Base-by-base conservation (phyloP, 2,329 filamentous ascomycete species). In the Talaromyces islandicus region DNA sequence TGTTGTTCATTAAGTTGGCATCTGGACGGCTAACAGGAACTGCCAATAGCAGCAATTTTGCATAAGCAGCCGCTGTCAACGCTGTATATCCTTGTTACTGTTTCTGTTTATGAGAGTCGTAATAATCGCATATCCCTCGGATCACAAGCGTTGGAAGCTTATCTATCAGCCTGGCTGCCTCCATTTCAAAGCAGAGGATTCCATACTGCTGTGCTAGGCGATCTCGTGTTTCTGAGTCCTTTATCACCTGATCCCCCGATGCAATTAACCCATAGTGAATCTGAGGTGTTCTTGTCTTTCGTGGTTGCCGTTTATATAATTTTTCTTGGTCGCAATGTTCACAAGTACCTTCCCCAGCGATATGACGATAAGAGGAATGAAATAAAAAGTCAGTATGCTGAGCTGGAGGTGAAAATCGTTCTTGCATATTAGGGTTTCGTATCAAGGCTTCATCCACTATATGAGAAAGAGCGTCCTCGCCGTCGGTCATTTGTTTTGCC, bases 51-150 rank as follows among this genome's bases (percentile, higher is more conserved):
- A 59, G 27, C 14, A 51, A 7, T 38, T 65, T 66, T 17, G 64
- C 51, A 38, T 62, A 68, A 4, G 69, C 70, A 7, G 70, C 71
- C 12, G 66, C 73, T 4, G 60, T 66, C 4, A 62, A 66, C 1
- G 66, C 72, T 0, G 74, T 71, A 58, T 73, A 75, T 0, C 53
- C 46, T 27, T 75, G 71, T 73, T 72, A 77, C 4, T 38, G 30
- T 19, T 76, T 70, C 27, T 70, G 70, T 61, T 75, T 75, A 51
- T 75, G 0, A 64, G 68, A 59, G 76, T 75, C 7, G 71, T 65
- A 48, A 76, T 77, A 72, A 24, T 70, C 52, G 25, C 58, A 77
- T 0, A 78, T 73, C 0, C 73, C 74, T 11, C 75, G 75, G 52
- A 79, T 70, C 0, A 77, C 64, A 2, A 79, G 58, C 1, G 71